Conservation (phyloP, 2,329 filamentous ascomycete genomes). For the Talaromyces sp. region DNA sequence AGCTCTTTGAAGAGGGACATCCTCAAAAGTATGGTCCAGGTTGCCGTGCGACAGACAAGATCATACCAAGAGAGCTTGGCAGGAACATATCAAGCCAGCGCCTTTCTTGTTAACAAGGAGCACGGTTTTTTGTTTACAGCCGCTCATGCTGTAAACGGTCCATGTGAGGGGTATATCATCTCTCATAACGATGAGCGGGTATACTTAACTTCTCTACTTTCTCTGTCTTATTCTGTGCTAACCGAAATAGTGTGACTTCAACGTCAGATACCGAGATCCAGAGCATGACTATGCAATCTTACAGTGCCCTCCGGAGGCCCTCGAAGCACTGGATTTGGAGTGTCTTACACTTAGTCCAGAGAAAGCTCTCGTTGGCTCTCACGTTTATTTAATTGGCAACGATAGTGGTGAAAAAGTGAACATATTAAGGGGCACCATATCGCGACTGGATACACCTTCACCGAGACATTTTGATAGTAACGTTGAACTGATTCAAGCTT, state of each 20-base stretch:
- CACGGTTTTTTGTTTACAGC: slow-evolving; percentile 13
- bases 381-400: slow-evolving; percentile 14
- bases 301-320: slow-evolving; percentile 8
- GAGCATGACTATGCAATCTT: slow-evolving; percentile 16
- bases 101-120: slow-evolving; percentile 10
- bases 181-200: slow-evolving; percentile 15
- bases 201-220: not conserved
- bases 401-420: slow-evolving; percentile 16
- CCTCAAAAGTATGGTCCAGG: slow-evolving; percentile 17
- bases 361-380: slow-evolving; percentile 10
- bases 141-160: slow-evolving; percentile 14
- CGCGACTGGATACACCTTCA: slow-evolving; percentile 9
- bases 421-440: slow-evolving; percentile 13
- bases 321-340: slow-evolving; percentile 3
- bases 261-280: slow-evolving; percentile 13
- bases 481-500: slow-evolving; percentile 15
- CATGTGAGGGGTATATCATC: slow-evolving; percentile 15
- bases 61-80: slow-evolving; percentile 11
- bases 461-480: slow-evolving; percentile 10
- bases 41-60: slow-evolving; percentile 13
- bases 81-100: slow-evolving; percentile 14
- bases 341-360: slow-evolving; percentile 12
- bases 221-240: not conserved
- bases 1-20: slow-evolving; percentile 12
- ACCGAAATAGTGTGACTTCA: slow-evolving; percentile 12